Evolutionary conservation across 768 basidiomycete species (phyloP).

Genomic region (Rhodotorula paludigena): DNA sequence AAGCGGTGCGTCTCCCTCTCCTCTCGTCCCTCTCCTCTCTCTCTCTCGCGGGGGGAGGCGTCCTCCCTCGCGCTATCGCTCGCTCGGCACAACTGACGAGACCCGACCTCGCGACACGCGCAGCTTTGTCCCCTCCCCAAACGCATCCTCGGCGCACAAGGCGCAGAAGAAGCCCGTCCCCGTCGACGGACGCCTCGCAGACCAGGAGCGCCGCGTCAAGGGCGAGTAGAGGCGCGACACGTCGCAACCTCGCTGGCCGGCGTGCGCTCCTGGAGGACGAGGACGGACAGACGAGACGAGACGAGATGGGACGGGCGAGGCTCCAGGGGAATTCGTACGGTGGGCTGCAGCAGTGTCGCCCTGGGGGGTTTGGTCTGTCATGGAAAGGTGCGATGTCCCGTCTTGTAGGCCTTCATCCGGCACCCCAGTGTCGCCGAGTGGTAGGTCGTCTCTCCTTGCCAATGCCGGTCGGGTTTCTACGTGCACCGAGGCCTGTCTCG

Average conservation of each 20-base stretch:
- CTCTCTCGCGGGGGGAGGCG: no score
- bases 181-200: conserved; percentile 25
- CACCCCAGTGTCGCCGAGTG: no score
- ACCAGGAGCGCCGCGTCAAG: conserved; percentile 25
- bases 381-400: no score
- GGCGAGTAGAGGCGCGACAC: conserved; percentile 3
- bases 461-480: no score
- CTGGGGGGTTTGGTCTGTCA: neutral
- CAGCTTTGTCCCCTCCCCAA: conserved; percentile 14
- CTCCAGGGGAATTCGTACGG: no score
- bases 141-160: neutral
- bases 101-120: no score
- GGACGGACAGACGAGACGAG: neutral
- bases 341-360: no score
- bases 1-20: conserved; percentile 26
- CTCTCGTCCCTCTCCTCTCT: neutral
- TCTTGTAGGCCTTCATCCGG: no score
- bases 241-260: neutral
- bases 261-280: neutral
- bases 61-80: no score
- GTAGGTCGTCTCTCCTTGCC: no score
- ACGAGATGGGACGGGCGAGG: no score
- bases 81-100: neutral
- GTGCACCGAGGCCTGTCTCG: no score
- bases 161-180: conserved; percentile 18